A percentile compares a stretch with the other conserved stretches of the same genome.
These are phyloP conservation scores for Carpinus fangiana DNA, from an alignment of 306 rosid genomes.

Conservation along the genomic window DNA sequence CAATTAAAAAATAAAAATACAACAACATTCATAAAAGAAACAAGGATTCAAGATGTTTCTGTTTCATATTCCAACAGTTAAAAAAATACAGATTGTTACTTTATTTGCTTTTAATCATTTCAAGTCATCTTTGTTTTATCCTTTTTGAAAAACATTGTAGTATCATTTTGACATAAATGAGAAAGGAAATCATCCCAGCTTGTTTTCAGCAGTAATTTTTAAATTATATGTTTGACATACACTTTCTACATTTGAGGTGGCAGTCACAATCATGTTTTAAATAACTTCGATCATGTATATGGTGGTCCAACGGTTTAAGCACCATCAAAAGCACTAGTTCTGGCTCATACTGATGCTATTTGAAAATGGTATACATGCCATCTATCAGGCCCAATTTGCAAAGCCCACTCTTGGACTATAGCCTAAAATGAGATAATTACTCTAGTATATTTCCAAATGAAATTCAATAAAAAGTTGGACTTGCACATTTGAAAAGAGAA, in stretches of 20 bases:
- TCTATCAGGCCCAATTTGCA: background rate
- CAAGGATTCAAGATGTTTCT: conserved; percentile 22
- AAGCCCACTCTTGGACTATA: conserved; percentile 13
- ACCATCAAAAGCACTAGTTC: conserved; percentile 1
- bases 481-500: conserved; percentile 23
- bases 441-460: conserved; percentile 9
- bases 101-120: background rate
- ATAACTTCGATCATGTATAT: background rate
- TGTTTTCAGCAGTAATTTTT: background rate
- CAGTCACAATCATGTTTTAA: background rate
- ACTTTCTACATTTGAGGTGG: background rate
- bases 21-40: conserved; percentile 8
- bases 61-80: conserved; percentile 2
- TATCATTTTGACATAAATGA: background rate
- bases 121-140: background rate
- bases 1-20: conserved; percentile 7
- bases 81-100: background rate
- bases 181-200: background rate
- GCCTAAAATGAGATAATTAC: conserved; percentile 15
- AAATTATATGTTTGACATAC: background rate
- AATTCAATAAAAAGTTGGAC: conserved; percentile 9
- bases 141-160: background rate
- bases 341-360: background rate
- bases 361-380: background rate
- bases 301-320: conserved; percentile 19